Percentiles rank a stretch among this genome's conserved stretches.
Evolutionary conservation across 306 rosid species (phyloP).

Genomic region (Coriaria nepalensis): DNA sequence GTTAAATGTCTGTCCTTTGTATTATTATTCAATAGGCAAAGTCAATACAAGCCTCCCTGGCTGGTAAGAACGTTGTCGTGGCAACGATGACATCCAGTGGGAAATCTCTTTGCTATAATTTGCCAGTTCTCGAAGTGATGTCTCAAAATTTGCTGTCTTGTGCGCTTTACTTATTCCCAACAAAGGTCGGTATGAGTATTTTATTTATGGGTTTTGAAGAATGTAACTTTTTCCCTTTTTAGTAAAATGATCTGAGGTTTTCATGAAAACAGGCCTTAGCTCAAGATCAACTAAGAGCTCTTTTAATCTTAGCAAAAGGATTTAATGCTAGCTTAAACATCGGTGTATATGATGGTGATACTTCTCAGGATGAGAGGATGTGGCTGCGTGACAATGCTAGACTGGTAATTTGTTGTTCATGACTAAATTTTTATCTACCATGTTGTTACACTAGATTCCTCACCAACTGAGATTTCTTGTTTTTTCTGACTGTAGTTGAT

Average conservation of each 20-base stretch:
- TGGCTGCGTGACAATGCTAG: conserved; percentile 66
- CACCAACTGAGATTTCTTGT: neutral
- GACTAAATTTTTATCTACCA: too few relatives aligned
- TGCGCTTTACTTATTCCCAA: conserved; percentile 83
- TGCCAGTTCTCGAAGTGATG: conserved; percentile 66
- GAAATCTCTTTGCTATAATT: conserved; percentile 87
- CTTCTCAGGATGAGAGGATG: conserved; percentile 49
- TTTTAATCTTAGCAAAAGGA: conserved; percentile 50
- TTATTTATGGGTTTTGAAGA: conserved; percentile 4
- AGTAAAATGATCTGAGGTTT: conserved; percentile 10
- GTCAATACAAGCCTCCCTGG: conserved; percentile 63
- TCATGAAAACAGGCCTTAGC: conserved; percentile 77
- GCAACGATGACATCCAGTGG: conserved; percentile 97
- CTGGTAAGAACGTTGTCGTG: conserved; percentile 63
- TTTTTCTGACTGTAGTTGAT: conserved; percentile 51
- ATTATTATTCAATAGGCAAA: conserved; percentile 34
- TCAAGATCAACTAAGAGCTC: conserved; percentile 87
- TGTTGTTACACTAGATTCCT: too few relatives aligned
- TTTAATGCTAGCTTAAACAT: conserved; percentile 42
- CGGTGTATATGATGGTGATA: conserved; percentile 92
- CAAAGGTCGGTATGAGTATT: conserved; percentile 59
- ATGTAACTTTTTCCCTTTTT: neutral
- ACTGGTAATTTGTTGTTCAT: conserved; percentile 73
- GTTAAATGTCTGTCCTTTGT: conserved; percentile 8
- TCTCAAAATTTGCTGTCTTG: conserved; percentile 41